These are phyloP conservation scores for Lachnellula suecica DNA, from an alignment of 2,329 filamentous ascomycete genomes.

Conservation along the genomic window DNA sequence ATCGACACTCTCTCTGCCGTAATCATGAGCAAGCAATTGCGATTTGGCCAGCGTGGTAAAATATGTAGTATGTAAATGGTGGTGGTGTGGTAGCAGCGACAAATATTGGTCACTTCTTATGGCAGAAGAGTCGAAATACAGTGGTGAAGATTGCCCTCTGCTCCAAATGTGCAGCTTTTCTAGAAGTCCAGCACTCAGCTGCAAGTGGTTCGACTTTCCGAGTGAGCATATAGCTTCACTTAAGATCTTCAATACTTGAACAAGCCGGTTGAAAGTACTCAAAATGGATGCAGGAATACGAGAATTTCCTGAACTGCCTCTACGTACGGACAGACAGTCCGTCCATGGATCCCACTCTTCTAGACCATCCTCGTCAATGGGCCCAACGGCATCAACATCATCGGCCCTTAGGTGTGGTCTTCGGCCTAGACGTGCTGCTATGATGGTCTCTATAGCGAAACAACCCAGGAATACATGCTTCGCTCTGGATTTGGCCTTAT, in stretches of 20 bases:
- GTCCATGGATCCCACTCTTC: slow-evolving; percentile 77
- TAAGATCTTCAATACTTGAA: slow-evolving; percentile 30
- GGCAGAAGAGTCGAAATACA: slow-evolving; percentile 22
- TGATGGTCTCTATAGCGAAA: slow-evolving; percentile 60
- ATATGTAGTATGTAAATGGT: slow-evolving; percentile 31
- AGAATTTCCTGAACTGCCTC: slow-evolving; percentile 21
- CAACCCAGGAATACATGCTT: slow-evolving; percentile 55
- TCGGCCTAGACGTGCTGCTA: slow-evolving; percentile 51
- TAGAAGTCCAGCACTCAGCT: slow-evolving; percentile 21
- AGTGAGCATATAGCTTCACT: slow-evolving; percentile 28
- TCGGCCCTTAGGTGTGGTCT: slow-evolving; percentile 48
- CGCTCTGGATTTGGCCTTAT: slow-evolving; percentile 27
- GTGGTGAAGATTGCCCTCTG: slow-evolving; percentile 22
- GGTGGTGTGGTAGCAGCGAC: slow-evolving; percentile 32
- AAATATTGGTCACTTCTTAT: slow-evolving; percentile 17
- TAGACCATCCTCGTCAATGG: slow-evolving; percentile 62
- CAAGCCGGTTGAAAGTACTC: slow-evolving; percentile 35
- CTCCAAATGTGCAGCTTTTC: slow-evolving; percentile 28
- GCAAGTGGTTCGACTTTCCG: slow-evolving; percentile 7
- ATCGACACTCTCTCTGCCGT: slow-evolving; percentile 19
- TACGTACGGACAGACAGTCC: slow-evolving; percentile 43
- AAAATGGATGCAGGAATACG: slow-evolving; percentile 33
- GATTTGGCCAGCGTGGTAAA: slow-evolving; percentile 28
- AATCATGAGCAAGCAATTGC: slow-evolving; percentile 23
- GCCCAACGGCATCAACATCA: slow-evolving; percentile 45